phyloP scores from a whole-genome alignment of 805 yeast species.

The Priceomyces fermenticarens region DNA sequence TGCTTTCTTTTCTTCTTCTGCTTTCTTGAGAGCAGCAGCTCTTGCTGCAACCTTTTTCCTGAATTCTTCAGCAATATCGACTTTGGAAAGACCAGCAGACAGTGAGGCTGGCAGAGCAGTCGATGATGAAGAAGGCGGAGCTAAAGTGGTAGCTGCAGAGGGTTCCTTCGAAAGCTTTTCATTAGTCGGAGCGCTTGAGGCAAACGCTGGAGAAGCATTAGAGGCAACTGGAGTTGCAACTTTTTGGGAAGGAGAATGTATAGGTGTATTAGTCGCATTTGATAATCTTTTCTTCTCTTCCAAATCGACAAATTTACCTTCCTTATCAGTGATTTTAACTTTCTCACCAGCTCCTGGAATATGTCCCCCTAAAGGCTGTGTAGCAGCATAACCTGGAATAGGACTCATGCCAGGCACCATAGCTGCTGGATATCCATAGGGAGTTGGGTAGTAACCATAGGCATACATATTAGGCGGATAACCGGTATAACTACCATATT shows the following conservation, averaged over 20 bases:
- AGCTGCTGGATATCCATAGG: conserved; percentile 20
- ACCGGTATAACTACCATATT: conserved; percentile 17
- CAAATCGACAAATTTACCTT: conserved; percentile 40
- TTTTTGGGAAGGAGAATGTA: conserved; percentile 29
- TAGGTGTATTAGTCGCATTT: conserved; percentile 27
- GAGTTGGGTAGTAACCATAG: conserved; percentile 24
- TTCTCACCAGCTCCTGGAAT: conserved; percentile 16
- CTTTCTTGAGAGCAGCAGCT: conserved; percentile 15
- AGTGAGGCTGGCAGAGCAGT: conserved; percentile 12
- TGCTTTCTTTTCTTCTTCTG: conserved; percentile 8
- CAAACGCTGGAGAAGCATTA: conserved; percentile 7
- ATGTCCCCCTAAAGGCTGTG: conserved; percentile 9
- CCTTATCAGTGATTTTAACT: conserved; percentile 40
- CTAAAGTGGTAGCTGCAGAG: conserved; percentile 10
- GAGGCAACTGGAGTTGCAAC: conserved; percentile 8
- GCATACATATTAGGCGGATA: conserved; percentile 24
- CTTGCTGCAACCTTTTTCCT: conserved; percentile 32
- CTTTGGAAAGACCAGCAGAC: conserved; percentile 5
- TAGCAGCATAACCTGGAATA: conserved; percentile 8
- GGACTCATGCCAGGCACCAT: conserved; percentile 9
- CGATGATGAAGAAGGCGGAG: conserved; percentile 12
- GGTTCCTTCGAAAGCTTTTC: conserved; percentile 7
- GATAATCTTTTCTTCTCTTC: conserved; percentile 37
- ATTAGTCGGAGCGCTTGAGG: conserved; percentile 6
- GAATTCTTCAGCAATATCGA: conserved; percentile 32